Evolutionary conservation across 2,329 filamentous ascomycete genomes (phyloP), one percentile per base, ranked within the genome.

Genomic region (Fusarium sp.): DNA sequence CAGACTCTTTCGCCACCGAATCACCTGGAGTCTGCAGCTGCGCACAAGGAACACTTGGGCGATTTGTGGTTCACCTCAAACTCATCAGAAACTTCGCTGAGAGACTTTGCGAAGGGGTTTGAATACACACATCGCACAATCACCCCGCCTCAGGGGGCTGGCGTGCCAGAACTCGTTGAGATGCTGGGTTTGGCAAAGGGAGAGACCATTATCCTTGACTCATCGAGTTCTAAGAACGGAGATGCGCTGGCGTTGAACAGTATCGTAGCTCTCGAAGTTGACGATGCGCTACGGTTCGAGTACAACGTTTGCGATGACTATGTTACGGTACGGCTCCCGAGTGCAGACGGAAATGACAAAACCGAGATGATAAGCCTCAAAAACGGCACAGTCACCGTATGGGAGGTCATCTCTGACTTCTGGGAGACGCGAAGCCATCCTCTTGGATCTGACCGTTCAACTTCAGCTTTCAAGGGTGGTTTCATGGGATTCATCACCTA

Each of bases 401-500:
- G 88, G 88, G 84, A 87, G 39, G 76, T 89, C 44, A 77, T 89
- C 17, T 85, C 87, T 1, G 83, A 84, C 10, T 87, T 87, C 52
- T 81, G 82, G 76, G 76, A 81, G 45, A 72, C 69, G 10, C 72
- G 83, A 41, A 79, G 63, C 15, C 63, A 77, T 9, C 73, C 77
- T 9, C 75, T 78, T n/a, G 67, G 68, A 22, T 67, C 67, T 24
- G 50, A 51, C 18, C 56, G 66, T 17, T 70, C 75, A 24, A 42
- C 32, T 6, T 76, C 75, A 1, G 89, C 93, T 0, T 98, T 97
- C 79, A 90, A 93, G 82, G 95, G 94, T 58, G 95, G 95, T 0
- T 91, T 97, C 67, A 90, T 97, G 83, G 95, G 95, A 0, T 97
- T 92, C 77, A 88, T 94, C 57, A 94, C 93, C 0, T 97, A 98